These are phyloP conservation scores for Physcomitrium patens DNA, from an alignment of 225 moss, liverwort and hornwort genomes.

Conservation along the genomic window DNA sequence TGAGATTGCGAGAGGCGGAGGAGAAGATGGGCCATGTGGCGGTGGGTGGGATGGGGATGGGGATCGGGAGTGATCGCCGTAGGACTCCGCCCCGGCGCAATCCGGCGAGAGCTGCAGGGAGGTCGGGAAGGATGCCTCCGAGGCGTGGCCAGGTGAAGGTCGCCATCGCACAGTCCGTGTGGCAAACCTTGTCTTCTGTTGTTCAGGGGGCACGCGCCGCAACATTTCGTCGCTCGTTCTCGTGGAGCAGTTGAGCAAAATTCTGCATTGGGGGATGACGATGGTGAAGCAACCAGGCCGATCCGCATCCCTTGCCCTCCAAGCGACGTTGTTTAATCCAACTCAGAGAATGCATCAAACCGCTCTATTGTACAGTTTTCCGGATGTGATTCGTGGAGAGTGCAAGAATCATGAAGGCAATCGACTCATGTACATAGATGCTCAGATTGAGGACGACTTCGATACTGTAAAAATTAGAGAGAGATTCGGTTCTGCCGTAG, in stretches of 20 bases:
- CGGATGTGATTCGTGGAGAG: background rate
- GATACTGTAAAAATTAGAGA: background rate
- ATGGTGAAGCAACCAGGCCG: background rate
- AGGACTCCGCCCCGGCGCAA: constrained; percentile 15
- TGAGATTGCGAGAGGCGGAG: constrained; percentile 33
- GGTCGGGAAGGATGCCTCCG: constrained; percentile 27
- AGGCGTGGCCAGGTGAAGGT: constrained; percentile 59
- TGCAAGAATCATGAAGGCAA: background rate
- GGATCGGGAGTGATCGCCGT: too few relatives aligned
- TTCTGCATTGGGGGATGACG: background rate
- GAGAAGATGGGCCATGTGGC: constrained; percentile 21
- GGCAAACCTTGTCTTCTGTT: constrained; percentile 45
- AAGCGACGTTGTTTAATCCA: background rate
- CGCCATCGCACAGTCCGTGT: constrained; percentile 45
- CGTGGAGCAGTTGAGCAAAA: background rate
- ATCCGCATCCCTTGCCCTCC: background rate
- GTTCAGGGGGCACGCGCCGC: constrained; percentile 41
- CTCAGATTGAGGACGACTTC: background rate
- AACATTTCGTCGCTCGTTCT: constrained; percentile 36
- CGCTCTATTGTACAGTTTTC: background rate
- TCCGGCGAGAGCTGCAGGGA: constrained; percentile 9
- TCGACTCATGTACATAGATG: background rate
- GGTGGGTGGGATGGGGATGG: background rate
- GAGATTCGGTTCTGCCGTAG: constrained; percentile 4
- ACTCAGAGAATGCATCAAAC: background rate